Evolutionary conservation across 176 grass and related monocot genomes (phyloP).

Genomic region (Musa acuminata): DNA sequence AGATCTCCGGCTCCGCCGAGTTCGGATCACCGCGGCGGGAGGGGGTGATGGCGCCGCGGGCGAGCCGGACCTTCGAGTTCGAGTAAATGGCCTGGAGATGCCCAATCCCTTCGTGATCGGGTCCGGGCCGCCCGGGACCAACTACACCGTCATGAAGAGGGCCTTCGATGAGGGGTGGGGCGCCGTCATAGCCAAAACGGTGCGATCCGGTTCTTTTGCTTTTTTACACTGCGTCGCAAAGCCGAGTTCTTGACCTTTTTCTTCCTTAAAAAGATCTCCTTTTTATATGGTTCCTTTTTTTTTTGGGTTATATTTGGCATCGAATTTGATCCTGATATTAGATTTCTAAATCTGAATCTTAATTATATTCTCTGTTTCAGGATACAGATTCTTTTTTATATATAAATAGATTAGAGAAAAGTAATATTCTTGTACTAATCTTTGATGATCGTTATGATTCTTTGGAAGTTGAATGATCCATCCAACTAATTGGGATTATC

Average conservation of each 20-base stretch:
- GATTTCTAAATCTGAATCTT: no score
- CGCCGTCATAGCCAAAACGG: slow-evolving; percentile 96
- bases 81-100: slow-evolving; percentile 91
- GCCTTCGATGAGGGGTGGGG: slow-evolving; percentile 99
- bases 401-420: no score
- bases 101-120: slow-evolving; percentile 98
- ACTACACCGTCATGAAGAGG: slow-evolving; percentile 98
- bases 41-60: slow-evolving; percentile 10
- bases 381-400: no score
- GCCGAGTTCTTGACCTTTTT: no score
- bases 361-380: no score
- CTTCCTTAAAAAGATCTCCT: background rate
- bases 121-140: slow-evolving; percentile 90
- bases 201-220: slow-evolving; percentile 16
- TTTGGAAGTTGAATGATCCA: no score
- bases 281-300: background rate
- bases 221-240: background rate
- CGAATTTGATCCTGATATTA: no score
- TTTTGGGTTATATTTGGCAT: no score
- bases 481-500: no score
- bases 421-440: no score
- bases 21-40: slow-evolving; percentile 12
- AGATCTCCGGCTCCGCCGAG: background rate
- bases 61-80: slow-evolving; percentile 74
- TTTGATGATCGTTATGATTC: no score